Evolutionary conservation across 768 basidiomycete species (phyloP).

Genomic region (Coprinopsis strossmayeri): DNA sequence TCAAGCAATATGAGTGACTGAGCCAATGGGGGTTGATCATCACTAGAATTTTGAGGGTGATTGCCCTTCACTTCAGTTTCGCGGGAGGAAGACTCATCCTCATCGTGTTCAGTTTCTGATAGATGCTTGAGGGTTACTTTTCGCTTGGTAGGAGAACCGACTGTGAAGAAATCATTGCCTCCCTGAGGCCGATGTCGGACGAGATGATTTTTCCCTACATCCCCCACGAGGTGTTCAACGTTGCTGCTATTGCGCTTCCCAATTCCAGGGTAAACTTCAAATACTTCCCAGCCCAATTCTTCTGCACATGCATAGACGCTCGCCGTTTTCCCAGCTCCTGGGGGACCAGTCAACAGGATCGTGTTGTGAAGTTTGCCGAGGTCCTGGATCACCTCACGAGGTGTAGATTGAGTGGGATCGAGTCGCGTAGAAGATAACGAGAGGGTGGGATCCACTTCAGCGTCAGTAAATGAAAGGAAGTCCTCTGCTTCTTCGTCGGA

Average conservation of each 20-base stretch:
- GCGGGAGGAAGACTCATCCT: neutral
- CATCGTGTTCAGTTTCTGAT: neutral
- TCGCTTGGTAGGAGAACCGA: conserved; percentile 7
- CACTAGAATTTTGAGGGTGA: conserved; percentile 11
- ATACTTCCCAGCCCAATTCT: conserved; percentile 93
- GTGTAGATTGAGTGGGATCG: conserved; percentile 2
- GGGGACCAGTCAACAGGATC: conserved; percentile 76
- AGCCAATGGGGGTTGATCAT: conserved; percentile 30
- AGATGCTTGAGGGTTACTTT: conserved; percentile 1
- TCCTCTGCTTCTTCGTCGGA: neutral
- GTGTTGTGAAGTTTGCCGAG: conserved; percentile 68
- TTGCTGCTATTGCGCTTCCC: conserved; percentile 81
- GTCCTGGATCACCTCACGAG: conserved; percentile 13
- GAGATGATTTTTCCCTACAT: conserved; percentile 90
- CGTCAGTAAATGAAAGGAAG: neutral
- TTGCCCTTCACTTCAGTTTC: neutral
- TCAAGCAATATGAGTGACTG: conserved; percentile 92
- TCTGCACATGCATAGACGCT: conserved; percentile 90
- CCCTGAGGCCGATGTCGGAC: conserved; percentile 33
- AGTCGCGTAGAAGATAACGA: conserved; percentile 4
- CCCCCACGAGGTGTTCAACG: conserved; percentile 77
- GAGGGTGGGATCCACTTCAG: neutral
- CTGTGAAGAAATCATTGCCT: conserved; percentile 6
- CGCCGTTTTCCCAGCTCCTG: conserved; percentile 86
- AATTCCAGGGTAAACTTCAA: conserved; percentile 94